Evolutionary conservation across 345 rosid genomes (phyloP), one percentile per base, ranked within the genome.

Genomic region (Camelina neglecta): DNA sequence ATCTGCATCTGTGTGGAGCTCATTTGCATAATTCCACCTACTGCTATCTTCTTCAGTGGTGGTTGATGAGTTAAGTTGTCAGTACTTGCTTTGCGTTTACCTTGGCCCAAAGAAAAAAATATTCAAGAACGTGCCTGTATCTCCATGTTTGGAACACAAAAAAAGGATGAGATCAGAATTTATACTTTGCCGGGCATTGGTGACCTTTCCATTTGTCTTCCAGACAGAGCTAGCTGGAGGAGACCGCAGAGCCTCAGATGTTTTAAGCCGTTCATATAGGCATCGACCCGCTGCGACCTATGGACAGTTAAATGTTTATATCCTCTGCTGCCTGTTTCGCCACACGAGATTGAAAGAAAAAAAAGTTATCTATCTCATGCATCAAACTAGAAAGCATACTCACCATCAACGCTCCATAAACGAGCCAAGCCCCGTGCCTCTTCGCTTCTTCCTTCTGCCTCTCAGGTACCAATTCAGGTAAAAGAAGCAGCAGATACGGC

Each of bases 241-340:
- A 4, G 79, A 77, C 51, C 88, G 79, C 75, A 93, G 67, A 41
- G 67, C 54, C 33, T 85, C 87, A 49, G 81, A 83, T 71, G 67
- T 77, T 84, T 86, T 93, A 55, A 93, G 82, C 60, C 86, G 82
- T 75, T 89, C 87, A 67, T 89, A 86, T 81, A 88, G 62, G 66
- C 92, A 88, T 18, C 82, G 77, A 73, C 98, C 97, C 49, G 91
- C 93, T 0, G 98, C 98, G 70, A 67, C 79, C 98, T 93, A 84
- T 33, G 62, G 76, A 71, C 61, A 23, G 55, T 48, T 72, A 61
- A 29, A 7, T 39, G 8, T 38, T 20, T 39, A 77, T 79, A 47
- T 79, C 76, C 70, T 64, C 24, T 35, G 62, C 55, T 12, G 38
- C 75, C 33, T 58, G 57, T 45, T 59, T 15, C 45, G 36, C 41